phyloP scores from a whole-genome alignment of 2,329 filamentous ascomycete genomes.

The Pseudocercospora macadamiae region DNA sequence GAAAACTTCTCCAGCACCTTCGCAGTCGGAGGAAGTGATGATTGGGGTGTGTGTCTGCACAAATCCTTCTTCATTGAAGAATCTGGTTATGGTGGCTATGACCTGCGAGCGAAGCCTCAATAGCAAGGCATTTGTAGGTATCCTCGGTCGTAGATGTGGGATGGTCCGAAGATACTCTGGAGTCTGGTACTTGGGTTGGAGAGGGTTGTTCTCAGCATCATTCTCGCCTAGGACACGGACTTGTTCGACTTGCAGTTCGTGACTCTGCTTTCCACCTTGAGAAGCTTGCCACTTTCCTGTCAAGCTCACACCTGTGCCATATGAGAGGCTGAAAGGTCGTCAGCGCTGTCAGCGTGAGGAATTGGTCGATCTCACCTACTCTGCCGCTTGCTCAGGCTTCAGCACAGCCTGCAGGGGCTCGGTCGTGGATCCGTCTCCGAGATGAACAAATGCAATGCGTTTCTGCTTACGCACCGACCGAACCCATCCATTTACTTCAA shows the following conservation, averaged over 20 bases:
- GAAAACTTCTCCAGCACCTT: slow-evolving; percentile 95
- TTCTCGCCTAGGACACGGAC: slow-evolving; percentile 75
- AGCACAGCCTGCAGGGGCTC: slow-evolving; percentile 80
- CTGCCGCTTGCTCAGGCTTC: slow-evolving; percentile 68
- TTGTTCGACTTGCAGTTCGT: slow-evolving; percentile 76
- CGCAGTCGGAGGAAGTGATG: slow-evolving; percentile 95
- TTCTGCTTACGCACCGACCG: slow-evolving; percentile 87
- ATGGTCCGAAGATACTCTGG: slow-evolving; percentile 85
- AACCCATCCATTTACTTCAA: slow-evolving; percentile 72
- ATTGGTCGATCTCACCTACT: slow-evolving; percentile 58
- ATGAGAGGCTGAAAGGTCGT: slow-evolving; percentile 65
- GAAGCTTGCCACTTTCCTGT: slow-evolving; percentile 76
- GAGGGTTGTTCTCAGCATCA: slow-evolving; percentile 84
- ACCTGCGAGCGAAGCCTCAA: slow-evolving; percentile 81
- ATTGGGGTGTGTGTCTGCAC: slow-evolving; percentile 89
- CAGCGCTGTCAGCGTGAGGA: slow-evolving; percentile 6
- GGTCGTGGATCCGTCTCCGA: slow-evolving; percentile 85
- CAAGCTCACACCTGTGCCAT: slow-evolving; percentile 78
- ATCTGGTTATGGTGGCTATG: slow-evolving; percentile 71
- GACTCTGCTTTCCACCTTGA: slow-evolving; percentile 67
- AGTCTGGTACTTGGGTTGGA: slow-evolving; percentile 96
- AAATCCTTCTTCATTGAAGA: slow-evolving; percentile 72
- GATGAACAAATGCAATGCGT: slow-evolving; percentile 75
- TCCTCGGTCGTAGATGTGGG: slow-evolving; percentile 82
- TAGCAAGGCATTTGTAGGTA: slow-evolving; percentile 77